Base-by-base conservation (phyloP, 345 rosid genomes). In the Eucalyptus pumila region DNA sequence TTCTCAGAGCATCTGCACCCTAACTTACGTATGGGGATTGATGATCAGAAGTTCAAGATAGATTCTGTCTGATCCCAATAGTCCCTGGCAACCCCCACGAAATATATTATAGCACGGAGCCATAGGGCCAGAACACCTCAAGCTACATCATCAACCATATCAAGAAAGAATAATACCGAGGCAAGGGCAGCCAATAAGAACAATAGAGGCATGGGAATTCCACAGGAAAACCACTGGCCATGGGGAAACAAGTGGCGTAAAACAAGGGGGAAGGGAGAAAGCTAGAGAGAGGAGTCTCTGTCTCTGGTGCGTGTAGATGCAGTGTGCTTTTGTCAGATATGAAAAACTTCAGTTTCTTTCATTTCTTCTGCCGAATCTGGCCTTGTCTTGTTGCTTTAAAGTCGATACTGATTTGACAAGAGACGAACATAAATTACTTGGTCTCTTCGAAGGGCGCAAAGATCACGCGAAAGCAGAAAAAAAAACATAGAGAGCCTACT, bases 241-340 rank as follows among this genome's bases (percentile, higher is more conserved):
- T 40, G 14, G n/a, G 13, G 80, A 91, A 93, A 90, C 92, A 52
- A 85, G 90, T 88, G 90, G 94, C 93, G 65, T 48, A 69, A 65
- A 90, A 87, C 87, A 76, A 80, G 86, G 89, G 44, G 54, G 27
- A 4, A 30, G 69, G 32, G 69, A 13, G 32, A 62, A 13, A 30
- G 69, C 32, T 13, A 13, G 69, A 13, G 69, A 6, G 69, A 32
- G 26, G 69, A 32, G 34, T 52, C 44, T n/a, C 27, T 21, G 85
- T 37, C 27, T 40, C 85, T 21, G 47, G 47, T 12, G 83, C 9
- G 83, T 4, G 45, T 21, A 37, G 12, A 21, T 37, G 83, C 83
- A n/a, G 40, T 8, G 40, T 32, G 76, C 76, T n/a, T 54, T 30
- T 37, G 65, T 34, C 40, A 37, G 65, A 86, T 15, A 37, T 9